Evolutionary conservation across 441 rosid genomes (phyloP), one percentile per base, ranked within the genome.

Genomic region (Adansonia grandidieri): DNA sequence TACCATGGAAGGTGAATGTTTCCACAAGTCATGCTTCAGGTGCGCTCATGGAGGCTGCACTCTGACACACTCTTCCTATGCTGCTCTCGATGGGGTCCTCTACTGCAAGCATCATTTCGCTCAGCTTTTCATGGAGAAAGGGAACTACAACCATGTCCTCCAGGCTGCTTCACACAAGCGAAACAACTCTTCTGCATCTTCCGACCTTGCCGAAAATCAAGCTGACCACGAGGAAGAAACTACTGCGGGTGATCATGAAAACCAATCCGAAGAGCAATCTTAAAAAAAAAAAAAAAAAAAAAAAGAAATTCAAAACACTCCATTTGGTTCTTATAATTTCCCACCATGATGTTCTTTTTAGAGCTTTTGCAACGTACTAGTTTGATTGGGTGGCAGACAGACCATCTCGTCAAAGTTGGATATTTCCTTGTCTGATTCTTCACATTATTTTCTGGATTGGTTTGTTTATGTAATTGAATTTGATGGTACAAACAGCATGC

Each of bases 61-160:
- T 3, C 87, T 94, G 54, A 97, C 99, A 32, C 99, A 95, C 84
- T 97, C 99, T 60, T 92, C 97, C 0, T 97, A 95, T 80, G 99
- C 99, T 22, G 91, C 98, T 11, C 89, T 95, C 54, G 87, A 97
- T 54, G 89, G 98, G 14, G 94, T 92, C 76, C 89, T 97, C 22
- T 97, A 97, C 80, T 97, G 99, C 89, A 93, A 90, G 89, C 95
- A 91, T 85, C 99, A 97, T 85, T 97, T 97, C 70, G 91, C 95
- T 79, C 96, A 94, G 84, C 92, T 97, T 2, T 97, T 97, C 91
- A 84, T 94, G 86, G 98, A 89, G 90, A 97, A 97, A 87, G 99
- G 99, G 1, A 92, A 81, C 86, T 97, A 89, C 76, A 90, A 79
- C 77, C 99, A 97, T 71, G 96, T 93, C 74, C 97, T 97, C 58